Percentiles rank a stretch among this genome's conserved stretches.
These are phyloP conservation scores for Penicillium malachiteum DNA, from an alignment of 495 filamentous ascomycete genomes.

Conservation along the genomic window DNA sequence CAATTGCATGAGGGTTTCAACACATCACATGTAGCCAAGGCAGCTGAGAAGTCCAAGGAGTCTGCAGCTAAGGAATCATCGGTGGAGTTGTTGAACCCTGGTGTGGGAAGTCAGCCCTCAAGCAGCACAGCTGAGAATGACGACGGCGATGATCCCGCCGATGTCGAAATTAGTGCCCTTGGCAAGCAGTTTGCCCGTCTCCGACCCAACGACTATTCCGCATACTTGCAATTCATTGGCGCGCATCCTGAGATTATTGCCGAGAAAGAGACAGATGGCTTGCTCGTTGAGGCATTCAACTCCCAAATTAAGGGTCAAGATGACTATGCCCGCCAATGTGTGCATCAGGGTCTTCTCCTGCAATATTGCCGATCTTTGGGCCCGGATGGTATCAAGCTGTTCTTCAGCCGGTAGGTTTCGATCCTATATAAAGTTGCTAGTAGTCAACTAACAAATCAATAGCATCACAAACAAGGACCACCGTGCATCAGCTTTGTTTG, in stretches of 20 bases:
- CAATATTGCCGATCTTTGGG: constrained; percentile 94
- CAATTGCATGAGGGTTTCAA: constrained; percentile 89
- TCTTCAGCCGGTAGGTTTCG: constrained; percentile 75
- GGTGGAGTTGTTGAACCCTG: constrained; percentile 83
- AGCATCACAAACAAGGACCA: constrained; percentile 89
- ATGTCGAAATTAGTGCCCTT: constrained; percentile 71
- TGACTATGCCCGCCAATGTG: constrained; percentile 79
- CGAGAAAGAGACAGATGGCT: constrained; percentile 87
- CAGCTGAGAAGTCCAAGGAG: constrained; percentile 43
- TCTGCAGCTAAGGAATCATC: constrained; percentile 31
- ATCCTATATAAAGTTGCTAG: not conserved
- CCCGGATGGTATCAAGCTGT: constrained; percentile 81
- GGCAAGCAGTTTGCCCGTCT: constrained; percentile 79
- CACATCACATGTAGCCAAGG: constrained; percentile 72
- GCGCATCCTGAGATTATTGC: constrained; percentile 72
- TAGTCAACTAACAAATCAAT: constrained; percentile 10
- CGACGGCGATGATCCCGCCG: constrained; percentile 64
- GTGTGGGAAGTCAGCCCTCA: constrained; percentile 34
- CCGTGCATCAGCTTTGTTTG: constrained; percentile 88
- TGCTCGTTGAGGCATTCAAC: constrained; percentile 90
- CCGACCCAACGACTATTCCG: constrained; percentile 67
- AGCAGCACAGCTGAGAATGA: constrained; percentile 60
- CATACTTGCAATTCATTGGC: constrained; percentile 71
- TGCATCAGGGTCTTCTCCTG: constrained; percentile 87
- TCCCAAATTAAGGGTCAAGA: constrained; percentile 71